Evolutionary conservation across 2,329 filamentous ascomycete genomes (phyloP).

Genomic region (Pyricularia sp.): DNA sequence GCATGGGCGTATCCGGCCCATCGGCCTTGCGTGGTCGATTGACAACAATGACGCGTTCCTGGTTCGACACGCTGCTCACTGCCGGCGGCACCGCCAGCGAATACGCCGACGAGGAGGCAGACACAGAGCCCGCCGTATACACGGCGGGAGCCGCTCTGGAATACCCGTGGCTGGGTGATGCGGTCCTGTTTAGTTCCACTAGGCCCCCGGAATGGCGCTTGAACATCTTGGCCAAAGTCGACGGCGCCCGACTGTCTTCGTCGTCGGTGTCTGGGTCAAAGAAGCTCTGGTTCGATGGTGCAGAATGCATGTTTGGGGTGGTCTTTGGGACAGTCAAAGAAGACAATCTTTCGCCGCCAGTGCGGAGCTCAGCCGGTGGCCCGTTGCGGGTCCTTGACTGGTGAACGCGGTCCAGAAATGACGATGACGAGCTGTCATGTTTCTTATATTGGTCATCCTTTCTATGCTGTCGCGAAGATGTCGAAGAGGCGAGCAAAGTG

Average conservation of each 20-base stretch:
- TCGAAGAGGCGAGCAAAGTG: background rate
- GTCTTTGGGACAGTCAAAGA: background rate
- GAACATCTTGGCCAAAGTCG: slow-evolving; percentile 4
- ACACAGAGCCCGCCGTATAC: background rate
- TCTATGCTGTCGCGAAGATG: background rate
- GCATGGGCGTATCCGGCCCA: slow-evolving; percentile 7
- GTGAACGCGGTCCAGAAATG: background rate
- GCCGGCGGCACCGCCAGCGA: background rate
- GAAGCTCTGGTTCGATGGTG: slow-evolving; percentile 7
- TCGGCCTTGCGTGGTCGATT: background rate
- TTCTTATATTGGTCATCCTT: background rate
- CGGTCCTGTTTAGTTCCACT: background rate
- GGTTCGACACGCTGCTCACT: background rate
- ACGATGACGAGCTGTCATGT: background rate
- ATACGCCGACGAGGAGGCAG: background rate
- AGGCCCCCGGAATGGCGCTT: slow-evolving; percentile 3
- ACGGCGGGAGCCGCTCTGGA: background rate
- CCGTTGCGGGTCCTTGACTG: background rate
- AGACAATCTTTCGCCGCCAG: background rate
- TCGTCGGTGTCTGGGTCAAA: slow-evolving; percentile 12
- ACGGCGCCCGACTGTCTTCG: slow-evolving; percentile 8
- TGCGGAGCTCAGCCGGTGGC: background rate
- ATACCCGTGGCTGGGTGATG: background rate
- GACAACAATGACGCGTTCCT: background rate
- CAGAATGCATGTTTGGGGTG: slow-evolving; percentile 9